Conservation (phyloP, 179 eudicot species). For the Drosera spatulata region DNA sequence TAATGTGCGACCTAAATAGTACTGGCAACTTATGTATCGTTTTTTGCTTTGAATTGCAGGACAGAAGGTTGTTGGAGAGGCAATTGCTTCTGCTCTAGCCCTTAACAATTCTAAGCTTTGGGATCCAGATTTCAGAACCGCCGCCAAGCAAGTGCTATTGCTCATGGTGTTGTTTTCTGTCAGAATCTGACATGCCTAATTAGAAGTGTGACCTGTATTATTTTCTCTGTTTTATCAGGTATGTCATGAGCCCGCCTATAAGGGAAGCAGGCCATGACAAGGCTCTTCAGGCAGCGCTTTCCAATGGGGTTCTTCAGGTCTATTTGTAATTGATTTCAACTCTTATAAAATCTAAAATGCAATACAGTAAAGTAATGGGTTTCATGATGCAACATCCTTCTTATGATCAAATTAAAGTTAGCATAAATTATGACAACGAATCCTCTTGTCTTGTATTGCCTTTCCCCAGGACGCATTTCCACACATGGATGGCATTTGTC, state of each 20-base stretch:
- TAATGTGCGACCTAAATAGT: no score
- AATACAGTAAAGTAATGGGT: no score
- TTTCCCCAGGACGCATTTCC: no score
- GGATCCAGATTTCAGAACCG: conserved; percentile 83
- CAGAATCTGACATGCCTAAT: not conserved
- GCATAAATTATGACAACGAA: no score
- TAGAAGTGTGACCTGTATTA: not conserved
- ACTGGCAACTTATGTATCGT: no score
- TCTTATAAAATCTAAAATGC: no score
- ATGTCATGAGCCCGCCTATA: conserved; percentile 98
- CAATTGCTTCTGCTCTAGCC: conserved; percentile 71
- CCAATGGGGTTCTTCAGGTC: conserved; percentile 84
- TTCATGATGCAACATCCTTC: no score
- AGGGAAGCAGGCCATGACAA: conserved; percentile 78
- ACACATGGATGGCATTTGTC: no score
- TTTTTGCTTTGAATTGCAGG: conserved; percentile 36
- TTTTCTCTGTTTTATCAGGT: conserved; percentile 28
- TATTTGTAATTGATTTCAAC: no score
- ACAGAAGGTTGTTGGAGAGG: conserved; percentile 86
- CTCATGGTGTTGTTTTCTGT: conserved; percentile 5
- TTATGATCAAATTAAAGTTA: no score
- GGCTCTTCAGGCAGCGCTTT: conserved; percentile 80
- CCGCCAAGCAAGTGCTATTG: conserved; percentile 56
- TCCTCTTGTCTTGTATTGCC: no score
- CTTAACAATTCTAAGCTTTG: conserved; percentile 84